phyloP scores from a whole-genome alignment of 2,329 filamentous ascomycete genomes.

The Phoma sp. region DNA sequence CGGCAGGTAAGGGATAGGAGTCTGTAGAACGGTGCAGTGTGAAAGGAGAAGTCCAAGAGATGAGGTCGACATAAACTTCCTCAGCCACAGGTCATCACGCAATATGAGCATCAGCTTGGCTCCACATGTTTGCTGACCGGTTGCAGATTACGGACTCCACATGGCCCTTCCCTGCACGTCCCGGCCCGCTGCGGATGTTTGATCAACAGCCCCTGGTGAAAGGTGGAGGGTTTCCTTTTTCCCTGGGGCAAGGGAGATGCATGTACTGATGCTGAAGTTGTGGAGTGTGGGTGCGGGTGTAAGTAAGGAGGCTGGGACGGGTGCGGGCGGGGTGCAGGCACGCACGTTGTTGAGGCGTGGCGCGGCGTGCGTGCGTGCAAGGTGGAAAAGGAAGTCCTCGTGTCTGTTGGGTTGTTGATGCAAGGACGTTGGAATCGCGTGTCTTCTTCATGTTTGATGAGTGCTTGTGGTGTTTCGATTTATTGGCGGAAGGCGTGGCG shows the following conservation, averaged over 20 bases:
- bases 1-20: background rate
- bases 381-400: background rate
- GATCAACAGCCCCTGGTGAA: background rate
- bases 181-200: conserved; percentile 13
- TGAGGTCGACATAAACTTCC: conserved; percentile 17
- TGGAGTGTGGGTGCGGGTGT: background rate
- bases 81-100: conserved; percentile 16
- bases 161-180: conserved; percentile 2
- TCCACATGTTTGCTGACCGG: conserved; percentile 16
- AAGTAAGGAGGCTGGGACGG: conserved; percentile 1
- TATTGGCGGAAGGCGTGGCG: background rate
- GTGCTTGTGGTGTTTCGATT: background rate
- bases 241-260: background rate
- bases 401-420: background rate
- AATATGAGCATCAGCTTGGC: conserved; percentile 11
- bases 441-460: too few relatives aligned
- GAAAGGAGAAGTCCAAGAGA: background rate
- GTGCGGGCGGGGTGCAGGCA: background rate
- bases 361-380: background rate
- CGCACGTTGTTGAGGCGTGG: conserved; percentile 12
- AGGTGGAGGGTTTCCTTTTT: background rate
- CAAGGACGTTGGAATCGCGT: background rate
- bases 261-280: background rate
- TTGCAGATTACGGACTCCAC: conserved; percentile 2
- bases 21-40: background rate